Conservation (phyloP, 495 filamentous ascomycete genomes). For the Penicillium daleae region DNA sequence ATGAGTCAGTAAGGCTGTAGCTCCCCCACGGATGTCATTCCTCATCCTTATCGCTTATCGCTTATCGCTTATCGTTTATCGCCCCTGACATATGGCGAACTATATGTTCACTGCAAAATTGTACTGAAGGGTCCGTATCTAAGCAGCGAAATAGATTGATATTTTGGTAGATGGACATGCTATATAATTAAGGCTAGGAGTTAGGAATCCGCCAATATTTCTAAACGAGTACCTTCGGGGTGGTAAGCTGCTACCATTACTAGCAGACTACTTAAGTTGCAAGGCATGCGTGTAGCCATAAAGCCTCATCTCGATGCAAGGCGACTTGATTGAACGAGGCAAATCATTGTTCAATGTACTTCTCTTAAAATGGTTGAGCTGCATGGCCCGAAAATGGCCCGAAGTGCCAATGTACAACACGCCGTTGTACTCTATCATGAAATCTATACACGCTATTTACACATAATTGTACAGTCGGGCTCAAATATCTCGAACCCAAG, state of each 20-base stretch:
- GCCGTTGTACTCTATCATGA: slow-evolving; percentile 16
- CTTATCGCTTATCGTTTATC: too few relatives aligned
- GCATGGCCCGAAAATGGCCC: not conserved
- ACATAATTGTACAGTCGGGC: slow-evolving; percentile 24
- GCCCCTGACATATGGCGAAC: not conserved
- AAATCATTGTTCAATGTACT: not conserved
- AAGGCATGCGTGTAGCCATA: too few relatives aligned
- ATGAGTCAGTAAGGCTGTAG: not conserved
- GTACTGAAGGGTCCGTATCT: too few relatives aligned
- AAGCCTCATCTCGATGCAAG: not conserved
- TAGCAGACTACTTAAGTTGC: too few relatives aligned
- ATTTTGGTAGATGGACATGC: too few relatives aligned
- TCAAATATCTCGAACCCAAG: slow-evolving; percentile 64
- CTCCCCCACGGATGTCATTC: not conserved
- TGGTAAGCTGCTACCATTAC: too few relatives aligned
- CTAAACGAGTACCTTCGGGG: too few relatives aligned
- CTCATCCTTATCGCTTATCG: slow-evolving; percentile 6
- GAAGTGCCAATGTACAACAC: slow-evolving; percentile 3
- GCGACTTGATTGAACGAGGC: not conserved
- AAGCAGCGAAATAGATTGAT: too few relatives aligned
- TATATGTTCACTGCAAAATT: too few relatives aligned
- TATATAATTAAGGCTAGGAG: too few relatives aligned
- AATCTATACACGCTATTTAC: slow-evolving; percentile 28
- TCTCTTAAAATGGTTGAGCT: not conserved
- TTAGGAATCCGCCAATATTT: too few relatives aligned